phyloP scores from a whole-genome alignment of 163 green algal species.

The Scenedesmus sp. region DNA sequence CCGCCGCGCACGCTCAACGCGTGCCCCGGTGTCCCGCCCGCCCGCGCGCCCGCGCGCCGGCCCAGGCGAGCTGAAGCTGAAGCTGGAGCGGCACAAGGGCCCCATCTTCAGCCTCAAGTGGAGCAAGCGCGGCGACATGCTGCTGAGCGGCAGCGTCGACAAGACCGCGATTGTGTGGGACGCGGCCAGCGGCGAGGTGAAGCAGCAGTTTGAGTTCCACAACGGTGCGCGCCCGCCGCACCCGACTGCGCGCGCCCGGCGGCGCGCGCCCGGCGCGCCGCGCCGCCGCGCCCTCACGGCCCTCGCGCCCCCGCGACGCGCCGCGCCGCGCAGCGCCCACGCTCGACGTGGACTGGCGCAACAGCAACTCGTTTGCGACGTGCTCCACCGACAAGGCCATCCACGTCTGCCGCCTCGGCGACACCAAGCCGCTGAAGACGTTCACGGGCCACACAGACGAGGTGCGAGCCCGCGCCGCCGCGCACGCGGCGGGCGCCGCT shows the following conservation, averaged over 20 bases:
- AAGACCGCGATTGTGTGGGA: slow-evolving; percentile 92
- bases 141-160: slow-evolving; percentile 88
- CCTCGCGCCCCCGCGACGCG: background rate
- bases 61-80: slow-evolving; percentile 26
- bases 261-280: no score
- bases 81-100: slow-evolving; percentile 77
- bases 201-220: slow-evolving; percentile 85
- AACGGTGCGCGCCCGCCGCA: slow-evolving; percentile 59
- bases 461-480: slow-evolving; percentile 48
- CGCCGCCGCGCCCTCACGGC: background rate
- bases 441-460: slow-evolving; percentile 85
- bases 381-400: slow-evolving; percentile 89
- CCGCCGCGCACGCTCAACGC: background rate
- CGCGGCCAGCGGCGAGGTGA: slow-evolving; percentile 71
- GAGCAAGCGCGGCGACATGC: slow-evolving; percentile 85
- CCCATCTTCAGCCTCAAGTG: slow-evolving; percentile 93
- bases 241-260: no score
- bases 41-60: background rate
- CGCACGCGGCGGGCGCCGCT: slow-evolving; percentile 67
- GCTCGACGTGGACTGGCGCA: slow-evolving; percentile 91
- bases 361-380: slow-evolving; percentile 86
- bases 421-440: slow-evolving; percentile 69
- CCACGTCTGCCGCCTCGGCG: slow-evolving; percentile 81
- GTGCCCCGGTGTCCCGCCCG: background rate
- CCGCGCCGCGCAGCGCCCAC: slow-evolving; percentile 66